Base-by-base conservation (phyloP, 2,329 filamentous ascomycete genomes). In the Decorospora gaudefroyi region DNA sequence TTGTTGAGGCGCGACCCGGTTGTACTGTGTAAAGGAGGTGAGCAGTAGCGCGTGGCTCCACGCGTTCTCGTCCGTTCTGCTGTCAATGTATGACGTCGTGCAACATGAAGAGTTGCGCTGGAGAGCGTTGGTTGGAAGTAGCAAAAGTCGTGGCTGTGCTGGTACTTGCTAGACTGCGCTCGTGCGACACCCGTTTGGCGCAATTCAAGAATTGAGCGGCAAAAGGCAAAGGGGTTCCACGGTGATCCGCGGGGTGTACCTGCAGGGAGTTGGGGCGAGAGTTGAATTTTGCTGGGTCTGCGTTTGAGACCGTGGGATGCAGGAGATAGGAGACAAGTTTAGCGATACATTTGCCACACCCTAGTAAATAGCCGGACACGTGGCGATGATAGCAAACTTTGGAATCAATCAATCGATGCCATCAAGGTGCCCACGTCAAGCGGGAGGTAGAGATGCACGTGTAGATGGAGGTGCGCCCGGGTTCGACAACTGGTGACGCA, bases 21-120 rank as follows among this genome's bases (percentile, higher is more conserved):
- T n/a, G 25, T 25, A 16, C 34, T 11, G 28, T 9, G 34, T 28
- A 11, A 23, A 27, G 34, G 13, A 8, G 12, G 15, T 25, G 8
- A 33, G 16, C 29, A 18, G 6, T 23, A 30, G 27, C 41, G 41
- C 34, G 37, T 33, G 10, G 18, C 21, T 38, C 30, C 40, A 42
- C 23, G 42, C 38, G 34, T 37, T 53, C 34, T 43, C 34, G 38
- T 49, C 25, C 34, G 19, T 18, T 32, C 18, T 27, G 4, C 17
- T 33, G 10, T 19, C 15, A 27, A 15, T 40, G 35, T 17, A 40
- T 54, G 42, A 31, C 42, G 42, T 38, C 29, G 37, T 10, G 8
- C 12, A 26, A 7, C 37, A 33, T 31, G 23, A 30, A 31, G 34
- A 26, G 12, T 36, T 22, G 30, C 13, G 36, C 13, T 38, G n/a